Conservation (phyloP, 1,139 yeast species). For the Lodderomyces elongisporus region DNA sequence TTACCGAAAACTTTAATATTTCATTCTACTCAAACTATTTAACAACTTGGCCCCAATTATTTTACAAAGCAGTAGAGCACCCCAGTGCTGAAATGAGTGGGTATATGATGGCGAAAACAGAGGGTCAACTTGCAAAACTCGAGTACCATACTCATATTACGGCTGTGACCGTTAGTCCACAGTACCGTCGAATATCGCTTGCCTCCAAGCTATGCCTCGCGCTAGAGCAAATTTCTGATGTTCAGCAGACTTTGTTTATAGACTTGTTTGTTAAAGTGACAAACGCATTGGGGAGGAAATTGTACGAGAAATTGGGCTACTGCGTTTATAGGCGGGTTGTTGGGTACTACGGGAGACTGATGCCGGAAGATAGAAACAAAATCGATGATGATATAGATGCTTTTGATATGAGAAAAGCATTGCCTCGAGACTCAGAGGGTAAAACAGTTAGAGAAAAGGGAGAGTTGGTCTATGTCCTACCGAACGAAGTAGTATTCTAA, state of each 20-base stretch:
- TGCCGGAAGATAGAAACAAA: constrained; percentile 42
- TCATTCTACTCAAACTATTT: constrained; percentile 83
- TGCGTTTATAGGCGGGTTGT: constrained; percentile 79
- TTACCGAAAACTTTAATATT: constrained; percentile 85
- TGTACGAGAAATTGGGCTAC: constrained; percentile 85
- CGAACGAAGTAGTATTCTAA: constrained; percentile 55
- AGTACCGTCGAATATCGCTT: constrained; percentile 77
- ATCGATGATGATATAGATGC: constrained; percentile 71
- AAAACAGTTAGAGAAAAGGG: constrained; percentile 59
- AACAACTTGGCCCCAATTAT: constrained; percentile 81
- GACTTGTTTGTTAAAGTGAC: constrained; percentile 90
- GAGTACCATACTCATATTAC: constrained; percentile 98
- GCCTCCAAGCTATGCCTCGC: constrained; percentile 75
- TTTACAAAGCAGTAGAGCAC: constrained; percentile 64
- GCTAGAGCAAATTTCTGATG: constrained; percentile 64
- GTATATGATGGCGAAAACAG: constrained; percentile 95
- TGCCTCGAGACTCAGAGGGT: constrained; percentile 48
- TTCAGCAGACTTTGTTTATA: constrained; percentile 67
- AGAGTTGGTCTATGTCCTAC: constrained; percentile 50
- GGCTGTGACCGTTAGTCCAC: constrained; percentile 86
- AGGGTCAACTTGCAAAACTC: constrained; percentile 57
- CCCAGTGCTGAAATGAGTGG: constrained; percentile 45
- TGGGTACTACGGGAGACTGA: constrained; percentile 66
- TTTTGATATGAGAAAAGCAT: constrained; percentile 72
- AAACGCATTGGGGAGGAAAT: constrained; percentile 68